These are phyloP conservation scores for Globisporangium viniferum DNA, from an alignment of 352 stramenopile species.

Conservation along the genomic window DNA sequence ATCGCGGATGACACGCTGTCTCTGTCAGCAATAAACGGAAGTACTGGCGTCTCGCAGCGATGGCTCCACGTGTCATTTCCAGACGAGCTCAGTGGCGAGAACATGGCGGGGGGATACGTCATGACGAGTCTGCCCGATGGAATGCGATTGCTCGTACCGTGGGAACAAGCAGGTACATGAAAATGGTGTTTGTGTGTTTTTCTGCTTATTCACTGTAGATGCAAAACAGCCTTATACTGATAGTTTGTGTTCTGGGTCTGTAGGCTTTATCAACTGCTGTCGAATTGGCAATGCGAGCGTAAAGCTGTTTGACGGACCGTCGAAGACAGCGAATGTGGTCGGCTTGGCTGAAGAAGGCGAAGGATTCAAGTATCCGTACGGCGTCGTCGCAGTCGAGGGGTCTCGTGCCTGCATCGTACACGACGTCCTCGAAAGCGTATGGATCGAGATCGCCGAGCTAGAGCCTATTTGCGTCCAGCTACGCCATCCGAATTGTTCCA, in stretches of 20 bases:
- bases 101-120: constrained; percentile 38
- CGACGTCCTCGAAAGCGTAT: constrained; percentile 41
- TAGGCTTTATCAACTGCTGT: constrained; percentile 44
- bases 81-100: constrained; percentile 25
- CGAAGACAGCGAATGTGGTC: constrained; percentile 24
- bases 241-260: not conserved
- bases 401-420: constrained; percentile 37
- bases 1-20: constrained; percentile 16
- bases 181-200: not conserved
- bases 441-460: constrained; percentile 49
- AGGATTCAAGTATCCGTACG: constrained; percentile 39
- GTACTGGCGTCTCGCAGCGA: constrained; percentile 12
- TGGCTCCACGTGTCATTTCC: constrained; percentile 58
- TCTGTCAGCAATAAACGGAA: not conserved
- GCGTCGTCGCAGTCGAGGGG: constrained; percentile 30
- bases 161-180: constrained; percentile 36
- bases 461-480: constrained; percentile 43
- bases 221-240: not conserved
- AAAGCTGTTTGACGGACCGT: constrained; percentile 36
- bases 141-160: constrained; percentile 40
- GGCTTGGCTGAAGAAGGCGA: constrained; percentile 31
- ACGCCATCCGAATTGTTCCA: constrained; percentile 39
- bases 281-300: constrained; percentile 30
- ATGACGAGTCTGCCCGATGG: constrained; percentile 50
- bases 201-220: not conserved